Conservation (phyloP, 441 rosid species). For the Eruca vesicaria region DNA sequence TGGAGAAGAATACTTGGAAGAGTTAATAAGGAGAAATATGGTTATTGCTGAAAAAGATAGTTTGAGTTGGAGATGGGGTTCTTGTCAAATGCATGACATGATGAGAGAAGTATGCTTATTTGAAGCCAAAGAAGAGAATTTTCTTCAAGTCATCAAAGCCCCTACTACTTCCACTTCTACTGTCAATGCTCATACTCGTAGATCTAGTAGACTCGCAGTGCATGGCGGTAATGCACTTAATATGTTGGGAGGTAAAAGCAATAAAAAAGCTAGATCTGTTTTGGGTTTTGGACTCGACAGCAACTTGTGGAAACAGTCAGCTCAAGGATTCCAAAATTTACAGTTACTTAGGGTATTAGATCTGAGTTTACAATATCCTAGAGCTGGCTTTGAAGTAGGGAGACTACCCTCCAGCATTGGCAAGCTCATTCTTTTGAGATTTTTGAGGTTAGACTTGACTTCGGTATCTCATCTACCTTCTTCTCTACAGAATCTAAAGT, state of each 20-base stretch:
- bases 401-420: conserved; percentile 29
- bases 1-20: conserved; percentile 24
- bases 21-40: conserved; percentile 23
- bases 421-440: conserved; percentile 30
- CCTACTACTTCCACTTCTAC: background rate
- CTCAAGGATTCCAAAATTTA: background rate
- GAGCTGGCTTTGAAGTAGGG: background rate
- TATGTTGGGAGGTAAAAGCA: background rate
- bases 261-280: conserved; percentile 18
- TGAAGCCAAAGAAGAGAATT: conserved; percentile 31
- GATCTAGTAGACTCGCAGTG: conserved; percentile 15
- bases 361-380: background rate
- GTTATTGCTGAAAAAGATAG: background rate
- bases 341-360: conserved; percentile 20
- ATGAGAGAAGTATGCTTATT: conserved; percentile 36
- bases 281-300: background rate
- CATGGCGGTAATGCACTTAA: background rate
- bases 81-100: conserved; percentile 39
- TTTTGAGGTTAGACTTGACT: background rate
- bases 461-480: conserved; percentile 13
- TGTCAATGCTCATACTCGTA: conserved; percentile 3
- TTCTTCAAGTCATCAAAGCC: background rate
- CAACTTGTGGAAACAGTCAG: background rate
- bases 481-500: conserved; percentile 18
- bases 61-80: background rate